Base-by-base conservation (phyloP, 352 stramenopile species). In the Phytophthora macrochlamydospora region DNA sequence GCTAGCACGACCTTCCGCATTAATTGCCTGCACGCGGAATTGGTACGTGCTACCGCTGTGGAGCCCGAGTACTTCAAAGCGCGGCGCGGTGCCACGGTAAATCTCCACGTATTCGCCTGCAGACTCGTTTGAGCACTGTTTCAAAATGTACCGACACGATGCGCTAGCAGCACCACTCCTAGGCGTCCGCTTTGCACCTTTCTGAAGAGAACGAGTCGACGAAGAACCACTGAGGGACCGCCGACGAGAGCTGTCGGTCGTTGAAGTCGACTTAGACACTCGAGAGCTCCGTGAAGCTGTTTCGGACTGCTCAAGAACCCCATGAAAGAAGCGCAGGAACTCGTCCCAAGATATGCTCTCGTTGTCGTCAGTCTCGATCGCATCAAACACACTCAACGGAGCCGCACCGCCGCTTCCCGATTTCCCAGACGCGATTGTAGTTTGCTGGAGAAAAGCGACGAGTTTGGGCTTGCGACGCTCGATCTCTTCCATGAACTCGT, bases 331-430 rank as follows among this genome's bases (percentile, higher is more conserved):
- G 37, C 67, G 59, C 44, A 87, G 56, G 40, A 98, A 95, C 65
- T 97, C 91, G 7, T 89, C 71, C 90, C 90, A 97, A 8, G 79
- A 91, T 42, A 97, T 87, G 33, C 71, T 88, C 51, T 97, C 90
- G 60, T 91, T 95, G 65, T 97, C 90, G 69, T 95, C 89, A 2
- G 83, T 93, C 68, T 97, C 91, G 30, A 98, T 96, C 11, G 78
- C 80, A 44, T 98, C 92, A 58, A 97, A 97, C 14, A 97, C 78
- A 46, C 83, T 92, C 42, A 97, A 61, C 18, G 75, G 65, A 31
- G 71, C 59, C 46, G 51, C 57, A 56, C 38, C 11, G 37, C 66
- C 51, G 32, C 59, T 30, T n/a, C 48, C 31, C 8, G 56, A 51
- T 31, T 38, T 40, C 2, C 51, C 14, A 24, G n/a, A 51, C 40